A percentile compares a stretch with the other conserved stretches of the same genome.
Evolutionary conservation across 306 rosid species (phyloP).

Genomic region (Trifolium fragiferum): DNA sequence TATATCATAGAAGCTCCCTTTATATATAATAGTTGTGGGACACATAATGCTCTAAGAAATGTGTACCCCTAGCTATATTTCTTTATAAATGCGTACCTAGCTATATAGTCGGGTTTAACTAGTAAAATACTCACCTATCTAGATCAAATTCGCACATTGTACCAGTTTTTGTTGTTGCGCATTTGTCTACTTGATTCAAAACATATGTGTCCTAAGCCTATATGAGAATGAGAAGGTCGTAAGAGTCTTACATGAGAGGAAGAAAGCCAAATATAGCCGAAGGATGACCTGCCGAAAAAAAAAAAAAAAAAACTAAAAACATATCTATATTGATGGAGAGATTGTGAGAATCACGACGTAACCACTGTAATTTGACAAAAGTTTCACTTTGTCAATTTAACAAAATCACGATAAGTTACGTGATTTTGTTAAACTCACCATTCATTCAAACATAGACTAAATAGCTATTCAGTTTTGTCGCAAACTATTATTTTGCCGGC

Average conservation of each 20-base stretch:
- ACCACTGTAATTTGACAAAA: no score
- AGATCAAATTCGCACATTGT: not conserved
- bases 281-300: slow-evolving; percentile 39
- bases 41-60: no score
- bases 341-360: no score
- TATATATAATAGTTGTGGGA: no score
- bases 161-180: not conserved
- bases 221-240: not conserved
- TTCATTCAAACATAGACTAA: not conserved
- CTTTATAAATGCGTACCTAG: no score
- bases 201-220: not conserved
- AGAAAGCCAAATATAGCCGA: slow-evolving; percentile 46
- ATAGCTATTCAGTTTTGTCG: not conserved
- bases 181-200: not conserved
- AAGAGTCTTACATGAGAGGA: slow-evolving; percentile 42
- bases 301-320: not conserved
- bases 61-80: no score
- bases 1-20: no score
- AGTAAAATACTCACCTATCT: not conserved
- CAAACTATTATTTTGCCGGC: slow-evolving; percentile 37
- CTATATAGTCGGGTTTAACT: not conserved
- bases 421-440: not conserved
- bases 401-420: not conserved
- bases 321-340: not conserved
- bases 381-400: not conserved